phyloP scores from a whole-genome alignment of 129 eudicot species.

The Tanacetum coccineum region DNA sequence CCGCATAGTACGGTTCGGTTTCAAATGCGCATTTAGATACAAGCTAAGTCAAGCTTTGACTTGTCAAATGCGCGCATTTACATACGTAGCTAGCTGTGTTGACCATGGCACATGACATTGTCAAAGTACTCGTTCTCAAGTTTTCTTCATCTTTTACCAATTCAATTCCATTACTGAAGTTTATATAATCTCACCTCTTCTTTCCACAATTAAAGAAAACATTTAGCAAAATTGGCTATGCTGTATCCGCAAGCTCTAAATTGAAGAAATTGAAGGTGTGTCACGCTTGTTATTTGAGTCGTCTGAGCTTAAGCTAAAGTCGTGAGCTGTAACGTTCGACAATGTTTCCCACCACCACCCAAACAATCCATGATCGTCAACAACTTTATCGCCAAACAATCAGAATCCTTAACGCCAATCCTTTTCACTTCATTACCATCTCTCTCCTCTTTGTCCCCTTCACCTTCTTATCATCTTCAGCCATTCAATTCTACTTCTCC shows the following conservation, averaged over 20 bases:
- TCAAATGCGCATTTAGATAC: too few relatives aligned
- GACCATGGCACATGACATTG: not conserved
- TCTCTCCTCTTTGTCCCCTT: constrained; percentile 60
- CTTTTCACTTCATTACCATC: constrained; percentile 54
- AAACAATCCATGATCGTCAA: constrained; percentile 8
- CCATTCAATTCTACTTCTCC: not conserved
- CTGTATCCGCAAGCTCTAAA: not conserved
- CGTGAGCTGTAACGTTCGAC: not conserved
- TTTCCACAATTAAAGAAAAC: not conserved
- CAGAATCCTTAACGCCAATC: constrained; percentile 37
- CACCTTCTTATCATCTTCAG: constrained; percentile 34
- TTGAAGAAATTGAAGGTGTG: not conserved
- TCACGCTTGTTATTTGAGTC: not conserved
- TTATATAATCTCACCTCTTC: not conserved
- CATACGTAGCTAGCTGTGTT: not conserved
- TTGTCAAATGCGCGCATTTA: not conserved
- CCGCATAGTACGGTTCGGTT: too few relatives aligned
- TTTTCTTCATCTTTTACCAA: not conserved
- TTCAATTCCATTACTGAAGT: not conserved
- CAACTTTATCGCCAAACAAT: constrained; percentile 32
- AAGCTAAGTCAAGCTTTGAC: not conserved
- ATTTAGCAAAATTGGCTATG: not conserved
- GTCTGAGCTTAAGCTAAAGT: not conserved
- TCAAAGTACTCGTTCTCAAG: not conserved
- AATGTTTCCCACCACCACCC: constrained; percentile 22